Conservation (phyloP, 352 stramenopile genomes). For the Globisporangium orthogonon region DNA sequence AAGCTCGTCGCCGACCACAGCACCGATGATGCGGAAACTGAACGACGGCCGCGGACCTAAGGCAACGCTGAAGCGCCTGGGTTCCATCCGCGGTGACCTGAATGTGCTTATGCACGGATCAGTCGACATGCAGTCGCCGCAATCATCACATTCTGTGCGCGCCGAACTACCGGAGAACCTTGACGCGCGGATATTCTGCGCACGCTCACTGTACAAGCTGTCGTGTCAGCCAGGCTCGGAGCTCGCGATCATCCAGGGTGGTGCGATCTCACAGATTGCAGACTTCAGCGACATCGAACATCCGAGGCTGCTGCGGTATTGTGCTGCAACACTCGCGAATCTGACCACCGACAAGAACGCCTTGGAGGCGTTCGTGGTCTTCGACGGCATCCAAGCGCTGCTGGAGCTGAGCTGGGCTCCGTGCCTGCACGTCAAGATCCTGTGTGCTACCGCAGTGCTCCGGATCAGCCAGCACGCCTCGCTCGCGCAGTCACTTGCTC, state of each 20-base stretch:
- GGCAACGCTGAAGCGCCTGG: conserved; percentile 20
- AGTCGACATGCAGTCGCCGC: conserved; percentile 14
- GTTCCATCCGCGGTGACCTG: conserved; percentile 31
- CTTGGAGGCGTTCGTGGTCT: conserved; percentile 42
- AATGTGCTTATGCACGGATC: conserved; percentile 15
- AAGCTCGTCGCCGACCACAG: not conserved
- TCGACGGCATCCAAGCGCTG: conserved; percentile 50
- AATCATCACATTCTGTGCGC: not conserved
- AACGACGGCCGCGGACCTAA: not conserved
- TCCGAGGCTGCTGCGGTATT: conserved; percentile 43
- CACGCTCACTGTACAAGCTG: conserved; percentile 73
- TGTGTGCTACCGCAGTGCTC: conserved; percentile 58
- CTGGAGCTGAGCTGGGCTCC: conserved; percentile 69
- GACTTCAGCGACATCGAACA: conserved; percentile 70
- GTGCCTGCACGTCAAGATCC: conserved; percentile 57
- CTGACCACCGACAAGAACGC: conserved; percentile 34
- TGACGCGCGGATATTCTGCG: conserved; percentile 53
- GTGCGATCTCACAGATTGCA: conserved; percentile 59
- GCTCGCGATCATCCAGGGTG: conserved; percentile 49
- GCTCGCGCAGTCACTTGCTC: conserved; percentile 31
- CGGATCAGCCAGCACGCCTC: conserved; percentile 34
- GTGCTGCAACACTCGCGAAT: conserved; percentile 57
- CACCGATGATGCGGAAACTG: not conserved
- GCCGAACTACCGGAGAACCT: conserved; percentile 31
- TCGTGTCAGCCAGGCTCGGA: conserved; percentile 56